These are phyloP conservation scores for Pisolithus orientalis DNA, from an alignment of 768 basidiomycete genomes.

Conservation along the genomic window DNA sequence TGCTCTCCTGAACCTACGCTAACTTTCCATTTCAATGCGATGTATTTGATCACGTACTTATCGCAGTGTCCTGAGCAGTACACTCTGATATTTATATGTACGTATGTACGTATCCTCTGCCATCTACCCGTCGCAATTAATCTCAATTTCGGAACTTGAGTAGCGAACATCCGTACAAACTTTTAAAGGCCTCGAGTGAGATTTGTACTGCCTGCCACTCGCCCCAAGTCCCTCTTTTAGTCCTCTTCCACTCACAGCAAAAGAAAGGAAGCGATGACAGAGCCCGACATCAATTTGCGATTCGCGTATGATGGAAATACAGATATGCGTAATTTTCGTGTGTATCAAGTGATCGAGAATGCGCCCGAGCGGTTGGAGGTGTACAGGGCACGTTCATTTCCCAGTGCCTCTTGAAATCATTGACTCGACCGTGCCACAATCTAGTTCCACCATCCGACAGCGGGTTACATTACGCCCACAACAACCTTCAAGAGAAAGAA, in stretches of 20 bases:
- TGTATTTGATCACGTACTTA: constrained; percentile 21
- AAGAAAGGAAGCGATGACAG: constrained; percentile 17
- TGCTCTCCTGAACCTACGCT: constrained; percentile 17
- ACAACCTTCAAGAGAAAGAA: constrained; percentile 49
- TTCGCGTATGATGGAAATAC: constrained; percentile 28
- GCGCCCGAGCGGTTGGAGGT: constrained; percentile 28
- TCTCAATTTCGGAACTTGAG: constrained; percentile 16
- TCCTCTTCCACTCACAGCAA: neutral
- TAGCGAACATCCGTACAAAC: constrained; percentile 12
- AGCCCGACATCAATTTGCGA: constrained; percentile 33
- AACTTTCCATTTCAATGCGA: constrained; percentile 1
- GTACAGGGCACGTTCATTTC: constrained; percentile 33
- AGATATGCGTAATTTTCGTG: constrained; percentile 41
- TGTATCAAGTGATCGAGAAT: constrained; percentile 29
- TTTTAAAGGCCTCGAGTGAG: neutral
- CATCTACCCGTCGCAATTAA: constrained; percentile 9
- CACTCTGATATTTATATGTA: neutral
- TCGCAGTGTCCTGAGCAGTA: constrained; percentile 7
- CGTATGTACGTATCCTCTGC: neutral
- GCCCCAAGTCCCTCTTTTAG: neutral
- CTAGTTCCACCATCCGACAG: constrained; percentile 42
- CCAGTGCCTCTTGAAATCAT: neutral
- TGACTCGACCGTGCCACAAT: neutral
- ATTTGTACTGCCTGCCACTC: constrained; percentile 1
- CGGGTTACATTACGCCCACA: constrained; percentile 34